Percentiles rank a stretch among this genome's conserved stretches.
Conservation (phyloP, 1,139 yeast species). For the Candida frijolesensis region DNA sequence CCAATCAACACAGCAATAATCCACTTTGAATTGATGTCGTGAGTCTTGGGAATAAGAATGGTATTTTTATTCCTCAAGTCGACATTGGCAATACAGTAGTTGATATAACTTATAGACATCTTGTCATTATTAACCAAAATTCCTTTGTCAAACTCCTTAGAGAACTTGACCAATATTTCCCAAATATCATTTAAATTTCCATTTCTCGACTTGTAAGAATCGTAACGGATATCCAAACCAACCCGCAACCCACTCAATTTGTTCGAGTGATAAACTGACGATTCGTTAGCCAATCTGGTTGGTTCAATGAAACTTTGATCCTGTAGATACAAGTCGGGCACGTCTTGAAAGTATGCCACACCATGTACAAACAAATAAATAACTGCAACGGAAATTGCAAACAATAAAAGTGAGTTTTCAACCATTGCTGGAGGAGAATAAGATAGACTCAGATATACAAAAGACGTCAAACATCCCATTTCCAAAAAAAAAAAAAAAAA, state of each 20-base stretch:
- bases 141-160: slow-evolving; percentile 9
- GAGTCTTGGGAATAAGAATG: slow-evolving; percentile 9
- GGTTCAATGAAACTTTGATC: slow-evolving; percentile 61
- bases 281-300: slow-evolving; percentile 58
- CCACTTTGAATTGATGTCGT: slow-evolving; percentile 13
- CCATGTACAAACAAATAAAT: slow-evolving; percentile 26
- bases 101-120: slow-evolving; percentile 25
- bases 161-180: slow-evolving; percentile 23
- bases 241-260: slow-evolving; percentile 60
- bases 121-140: slow-evolving; percentile 21
- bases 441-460: neutral
- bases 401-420: slow-evolving; percentile 1
- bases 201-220: slow-evolving; percentile 63
- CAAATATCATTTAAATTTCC: slow-evolving; percentile 73
- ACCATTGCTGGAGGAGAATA: neutral
- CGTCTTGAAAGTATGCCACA: slow-evolving; percentile 39
- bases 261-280: slow-evolving; percentile 66
- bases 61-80: neutral
- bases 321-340: slow-evolving; percentile 56
- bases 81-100: slow-evolving; percentile 17
- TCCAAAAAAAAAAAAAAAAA: neutral
- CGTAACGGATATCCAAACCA: slow-evolving; percentile 63
- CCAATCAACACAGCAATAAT: slow-evolving; percentile 15
- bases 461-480: neutral
- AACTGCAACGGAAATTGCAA: slow-evolving; percentile 12